Base-by-base conservation (phyloP, 257 asterid genomes). In the Scutellaria barbata region DNA sequence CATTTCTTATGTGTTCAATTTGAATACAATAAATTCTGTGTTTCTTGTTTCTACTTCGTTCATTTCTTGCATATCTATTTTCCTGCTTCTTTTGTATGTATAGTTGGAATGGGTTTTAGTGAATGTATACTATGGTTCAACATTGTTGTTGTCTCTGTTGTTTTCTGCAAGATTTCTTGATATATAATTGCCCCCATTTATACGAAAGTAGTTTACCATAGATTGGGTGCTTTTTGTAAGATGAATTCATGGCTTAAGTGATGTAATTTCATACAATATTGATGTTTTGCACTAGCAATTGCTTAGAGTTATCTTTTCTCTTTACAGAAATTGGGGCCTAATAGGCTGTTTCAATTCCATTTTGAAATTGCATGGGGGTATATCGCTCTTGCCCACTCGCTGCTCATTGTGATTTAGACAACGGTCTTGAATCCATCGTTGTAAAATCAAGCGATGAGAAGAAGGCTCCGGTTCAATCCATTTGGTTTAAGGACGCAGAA, bases 361-460 rank as follows among this genome's bases (percentile, higher is more conserved):
- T 76, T 55, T 46, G 67, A 58, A 76, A 69, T 78, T 73, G 85
- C 76, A 83, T 83, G 87, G 85, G 83, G 74, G 71, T 77, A 39
- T 10, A 69, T 53, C 69, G 72, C 55, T 73, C 81, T 10, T 63
- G 72, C 52, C 66, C 73, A 47, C 10, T 62, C 39, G 35, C 63
- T 11, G 51, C 39, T 59, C 59, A 45, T 74, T 67, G 7, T 40
- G 78, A 76, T 52, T 39, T 61, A 20, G 74, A 79, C 48, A 69
- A 51, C 30, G 63, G 78, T 18, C 55, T 72, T 20, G 80, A 78
- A 51, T 76, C 83, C 10, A 50, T 55, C 48, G 30, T 76, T 48
- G 71, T 22, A 20, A 71, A 74, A 53, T 71, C 72, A 7, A 62
- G 56, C 11, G 67, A 69, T 54, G 58, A 71, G 10, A 42, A n/a